Percentiles rank a stretch among this genome's conserved stretches.
Evolutionary conservation across 2,329 filamentous ascomycete genomes (phyloP).

Genomic region (Cladophialophora yegresii): DNA sequence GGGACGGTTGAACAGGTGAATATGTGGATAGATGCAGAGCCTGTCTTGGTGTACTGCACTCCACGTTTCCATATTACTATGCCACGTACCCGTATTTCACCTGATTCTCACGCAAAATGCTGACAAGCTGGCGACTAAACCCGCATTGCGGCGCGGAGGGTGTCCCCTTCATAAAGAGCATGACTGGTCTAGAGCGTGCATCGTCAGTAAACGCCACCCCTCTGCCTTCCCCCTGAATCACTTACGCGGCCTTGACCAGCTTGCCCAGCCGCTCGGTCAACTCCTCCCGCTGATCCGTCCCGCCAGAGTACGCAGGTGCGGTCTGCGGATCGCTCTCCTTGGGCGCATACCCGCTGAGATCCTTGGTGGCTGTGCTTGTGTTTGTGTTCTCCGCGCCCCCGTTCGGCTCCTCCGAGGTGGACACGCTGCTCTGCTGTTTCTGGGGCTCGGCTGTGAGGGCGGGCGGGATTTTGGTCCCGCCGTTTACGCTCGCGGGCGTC

Average conservation of each 20-base stretch:
- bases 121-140: constrained; percentile 88
- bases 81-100: constrained; percentile 71
- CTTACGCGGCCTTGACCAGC: constrained; percentile 85
- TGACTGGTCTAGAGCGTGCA: constrained; percentile 58
- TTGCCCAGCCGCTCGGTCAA: constrained; percentile 77
- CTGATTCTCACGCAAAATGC: constrained; percentile 79
- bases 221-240: neutral
- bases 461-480: constrained; percentile 45
- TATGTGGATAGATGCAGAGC: neutral
- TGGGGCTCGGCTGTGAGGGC: constrained; percentile 46
- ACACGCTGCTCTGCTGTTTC: constrained; percentile 27
- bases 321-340: constrained; percentile 47
- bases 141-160: constrained; percentile 85
- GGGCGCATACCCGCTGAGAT: constrained; percentile 52
- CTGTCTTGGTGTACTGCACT: no score
- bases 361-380: constrained; percentile 37
- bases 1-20: neutral
- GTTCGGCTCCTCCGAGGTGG: constrained; percentile 30
- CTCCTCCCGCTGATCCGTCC: constrained; percentile 73
- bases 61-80: neutral
- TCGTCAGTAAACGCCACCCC: constrained; percentile 5
- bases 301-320: constrained; percentile 48
- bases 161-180: constrained; percentile 99
- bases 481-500: constrained; percentile 32
- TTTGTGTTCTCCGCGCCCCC: no score